A percentile compares a stretch with the other conserved stretches of the same genome.
Conservation (phyloP, 1,139 yeast species). For the Zhuliangozyma parablackwelliae region DNA sequence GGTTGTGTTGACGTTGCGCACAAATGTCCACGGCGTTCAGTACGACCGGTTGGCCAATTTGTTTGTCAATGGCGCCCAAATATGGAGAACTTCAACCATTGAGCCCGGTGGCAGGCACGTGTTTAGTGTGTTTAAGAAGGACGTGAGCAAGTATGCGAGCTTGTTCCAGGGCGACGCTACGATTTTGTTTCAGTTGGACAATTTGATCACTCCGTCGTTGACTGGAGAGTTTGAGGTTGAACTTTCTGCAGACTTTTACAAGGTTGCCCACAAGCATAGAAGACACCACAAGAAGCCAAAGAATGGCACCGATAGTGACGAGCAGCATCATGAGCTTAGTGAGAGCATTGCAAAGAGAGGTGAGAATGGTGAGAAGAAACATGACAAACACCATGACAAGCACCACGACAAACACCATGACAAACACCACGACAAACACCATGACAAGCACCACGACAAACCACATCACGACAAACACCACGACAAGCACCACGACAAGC, state of each 20-base stretch:
- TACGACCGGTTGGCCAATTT: conserved; percentile 75
- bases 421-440: conserved; percentile 1
- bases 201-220: conserved; percentile 50
- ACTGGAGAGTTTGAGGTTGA: conserved; percentile 60
- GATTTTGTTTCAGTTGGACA: conserved; percentile 59
- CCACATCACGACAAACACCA: background rate
- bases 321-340: conserved; percentile 1
- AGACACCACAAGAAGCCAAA: conserved; percentile 5
- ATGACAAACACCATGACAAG: background rate
- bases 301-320: conserved; percentile 1
- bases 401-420: conserved; percentile 1
- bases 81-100: conserved; percentile 84
- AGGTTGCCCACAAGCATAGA: conserved; percentile 3
- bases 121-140: conserved; percentile 53
- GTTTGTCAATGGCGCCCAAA: conserved; percentile 58
- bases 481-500: background rate
- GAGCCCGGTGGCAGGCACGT: conserved; percentile 60
- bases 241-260: conserved; percentile 50
- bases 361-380: background rate
- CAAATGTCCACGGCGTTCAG: conserved; percentile 63
- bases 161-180: conserved; percentile 43
- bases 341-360: conserved; percentile 1
- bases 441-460: conserved; percentile 3
- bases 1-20: conserved; percentile 56
- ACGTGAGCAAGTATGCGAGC: conserved; percentile 53